A percentile compares a stretch with the other conserved stretches of the same genome.
phyloP scores from a whole-genome alignment of 1,284 basidiomycete genomes.

The Trametes polyzona region DNA sequence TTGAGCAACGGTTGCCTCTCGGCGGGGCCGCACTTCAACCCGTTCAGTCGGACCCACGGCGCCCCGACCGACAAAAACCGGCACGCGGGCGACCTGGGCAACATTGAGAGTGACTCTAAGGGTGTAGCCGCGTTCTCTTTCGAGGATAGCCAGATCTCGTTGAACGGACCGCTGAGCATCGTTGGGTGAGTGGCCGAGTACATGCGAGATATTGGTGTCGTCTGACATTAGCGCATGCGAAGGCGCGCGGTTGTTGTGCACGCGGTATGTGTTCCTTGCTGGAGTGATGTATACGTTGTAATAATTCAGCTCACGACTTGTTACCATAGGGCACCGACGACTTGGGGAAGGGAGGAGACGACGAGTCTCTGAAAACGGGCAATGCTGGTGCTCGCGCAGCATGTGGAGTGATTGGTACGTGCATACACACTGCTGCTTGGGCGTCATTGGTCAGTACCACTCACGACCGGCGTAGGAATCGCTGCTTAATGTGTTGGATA shows the following conservation, averaged over 20 bases:
- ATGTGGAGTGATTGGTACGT: constrained; percentile 73
- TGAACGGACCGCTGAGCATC: constrained; percentile 73
- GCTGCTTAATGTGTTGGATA: background rate
- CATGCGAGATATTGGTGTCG: background rate
- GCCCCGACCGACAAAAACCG: constrained; percentile 58
- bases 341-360: constrained; percentile 67
- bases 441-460: background rate
- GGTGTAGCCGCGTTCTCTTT: constrained; percentile 66
- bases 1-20: constrained; percentile 69
- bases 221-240: background rate
- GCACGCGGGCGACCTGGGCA: constrained; percentile 82
- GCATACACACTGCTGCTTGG: background rate
- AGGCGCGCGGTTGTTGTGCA: constrained; percentile 69
- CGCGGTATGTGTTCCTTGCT: constrained; percentile 42
- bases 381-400: constrained; percentile 74
- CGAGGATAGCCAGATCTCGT: constrained; percentile 63
- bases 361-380: constrained; percentile 73
- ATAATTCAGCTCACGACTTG: background rate
- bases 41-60: constrained; percentile 67
- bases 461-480: background rate
- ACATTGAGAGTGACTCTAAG: constrained; percentile 63
- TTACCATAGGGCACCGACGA: constrained; percentile 67
- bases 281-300: background rate
- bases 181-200: constrained; percentile 54
- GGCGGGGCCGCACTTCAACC: constrained; percentile 81